A percentile compares a stretch with the other conserved stretches of the same genome.
Conservation (phyloP, 2,329 filamentous ascomycete genomes). For the Xenoacremonium recifei region DNA sequence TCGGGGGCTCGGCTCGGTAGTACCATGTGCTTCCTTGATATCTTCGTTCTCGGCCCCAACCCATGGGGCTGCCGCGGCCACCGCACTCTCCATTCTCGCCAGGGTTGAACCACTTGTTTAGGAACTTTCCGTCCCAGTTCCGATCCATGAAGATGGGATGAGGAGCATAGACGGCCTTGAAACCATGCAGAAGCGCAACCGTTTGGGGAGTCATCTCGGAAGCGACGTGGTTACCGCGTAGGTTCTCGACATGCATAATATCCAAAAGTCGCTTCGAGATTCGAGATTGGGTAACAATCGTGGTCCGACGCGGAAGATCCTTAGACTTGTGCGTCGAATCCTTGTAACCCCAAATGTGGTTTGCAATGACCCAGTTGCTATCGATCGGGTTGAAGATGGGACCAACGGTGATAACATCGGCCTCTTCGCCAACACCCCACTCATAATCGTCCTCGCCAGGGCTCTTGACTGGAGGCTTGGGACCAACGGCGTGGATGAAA, state of each 20-base stretch:
- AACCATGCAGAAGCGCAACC: constrained; percentile 70
- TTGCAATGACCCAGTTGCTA: constrained; percentile 70
- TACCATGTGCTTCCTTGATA: constrained; percentile 62
- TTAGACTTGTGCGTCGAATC: constrained; percentile 46
- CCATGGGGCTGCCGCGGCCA: constrained; percentile 55
- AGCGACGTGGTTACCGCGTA: constrained; percentile 71
- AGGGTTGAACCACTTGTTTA: constrained; percentile 60
- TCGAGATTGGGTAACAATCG: constrained; percentile 76
- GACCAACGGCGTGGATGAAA: constrained; percentile 60
- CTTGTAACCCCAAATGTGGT: constrained; percentile 67
- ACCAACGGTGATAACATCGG: constrained; percentile 70
- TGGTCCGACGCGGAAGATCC: constrained; percentile 67
- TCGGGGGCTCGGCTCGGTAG: constrained; percentile 56
- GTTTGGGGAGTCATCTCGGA: constrained; percentile 79
- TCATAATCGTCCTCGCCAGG: constrained; percentile 65
- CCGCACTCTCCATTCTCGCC: constrained; percentile 55
- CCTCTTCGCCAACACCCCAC: constrained; percentile 76
- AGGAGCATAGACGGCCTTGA: constrained; percentile 76
- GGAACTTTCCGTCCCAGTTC: constrained; percentile 58
- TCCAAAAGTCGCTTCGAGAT: constrained; percentile 70
- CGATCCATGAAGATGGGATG: constrained; percentile 80
- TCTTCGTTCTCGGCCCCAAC: constrained; percentile 57
- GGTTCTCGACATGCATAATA: constrained; percentile 75
- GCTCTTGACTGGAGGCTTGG: constrained; percentile 57
- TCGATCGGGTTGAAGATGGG: constrained; percentile 75